Evolutionary conservation across 2,329 filamentous ascomycete genomes (phyloP).

Genomic region (Penicillium decumbens): DNA sequence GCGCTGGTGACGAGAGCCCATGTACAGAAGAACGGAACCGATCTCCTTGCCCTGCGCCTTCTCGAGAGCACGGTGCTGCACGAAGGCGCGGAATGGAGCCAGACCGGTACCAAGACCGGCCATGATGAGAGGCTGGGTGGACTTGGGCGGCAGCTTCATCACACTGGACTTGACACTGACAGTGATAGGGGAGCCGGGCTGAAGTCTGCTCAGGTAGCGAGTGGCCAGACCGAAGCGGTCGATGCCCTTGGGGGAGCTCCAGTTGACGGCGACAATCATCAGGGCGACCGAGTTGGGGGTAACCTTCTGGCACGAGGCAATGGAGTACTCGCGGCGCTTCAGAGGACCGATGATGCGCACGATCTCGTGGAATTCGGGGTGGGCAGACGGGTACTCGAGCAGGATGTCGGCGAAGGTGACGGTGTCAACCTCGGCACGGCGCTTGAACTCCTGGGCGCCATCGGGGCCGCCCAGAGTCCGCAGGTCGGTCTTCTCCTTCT

Average conservation of each 20-base stretch:
- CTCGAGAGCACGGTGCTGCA: conserved; percentile 96
- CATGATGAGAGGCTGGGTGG: conserved; percentile 95
- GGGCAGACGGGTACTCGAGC: conserved; percentile 83
- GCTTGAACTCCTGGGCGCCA: conserved; percentile 86
- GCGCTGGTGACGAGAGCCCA: conserved; percentile 92
- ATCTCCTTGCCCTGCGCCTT: conserved; percentile 97
- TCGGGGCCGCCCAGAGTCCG: conserved; percentile 70
- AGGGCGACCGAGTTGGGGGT: conserved; percentile 84
- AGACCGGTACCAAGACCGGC: conserved; percentile 96
- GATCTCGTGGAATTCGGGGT: conserved; percentile 82
- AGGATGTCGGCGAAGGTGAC: conserved; percentile 87
- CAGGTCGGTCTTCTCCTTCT: conserved; percentile 75
- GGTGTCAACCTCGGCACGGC: conserved; percentile 82
- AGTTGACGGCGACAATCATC: conserved; percentile 96
- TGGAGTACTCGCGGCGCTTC: conserved; percentile 98
- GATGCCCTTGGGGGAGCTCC: conserved; percentile 83
- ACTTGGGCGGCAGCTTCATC: conserved; percentile 90
- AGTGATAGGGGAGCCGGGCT: conserved; percentile 72
- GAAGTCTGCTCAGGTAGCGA: conserved; percentile 74
- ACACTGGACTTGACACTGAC: conserved; percentile 96
- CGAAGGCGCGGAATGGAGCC: conserved; percentile 97
- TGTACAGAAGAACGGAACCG: conserved; percentile 87
- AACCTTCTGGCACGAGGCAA: conserved; percentile 93
- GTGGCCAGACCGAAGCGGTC: conserved; percentile 91
- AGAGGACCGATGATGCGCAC: conserved; percentile 80